Conservation (phyloP, 805 yeast genomes). For the Blastobotrys parvus region DNA sequence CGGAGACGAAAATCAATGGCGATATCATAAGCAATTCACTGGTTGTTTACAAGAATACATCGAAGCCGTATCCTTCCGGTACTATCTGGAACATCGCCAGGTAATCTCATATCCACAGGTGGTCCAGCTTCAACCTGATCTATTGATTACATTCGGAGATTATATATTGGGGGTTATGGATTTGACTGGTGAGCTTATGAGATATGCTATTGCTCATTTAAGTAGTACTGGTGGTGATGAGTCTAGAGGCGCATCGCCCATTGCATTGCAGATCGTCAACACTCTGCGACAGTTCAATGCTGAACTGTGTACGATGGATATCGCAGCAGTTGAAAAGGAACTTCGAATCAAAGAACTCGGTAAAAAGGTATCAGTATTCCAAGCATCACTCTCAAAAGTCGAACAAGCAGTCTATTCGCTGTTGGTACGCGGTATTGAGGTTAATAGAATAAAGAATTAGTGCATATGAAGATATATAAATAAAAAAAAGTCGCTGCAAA, state of each 20-base stretch:
- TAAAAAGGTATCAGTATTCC: conserved; percentile 14
- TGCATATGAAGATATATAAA: too few relatives aligned
- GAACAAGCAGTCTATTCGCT: conserved; percentile 17
- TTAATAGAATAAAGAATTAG: too few relatives aligned
- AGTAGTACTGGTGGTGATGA: conserved; percentile 1
- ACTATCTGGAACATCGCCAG: conserved; percentile 12
- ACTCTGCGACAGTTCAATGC: conserved; percentile 11
- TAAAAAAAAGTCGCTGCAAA: too few relatives aligned
- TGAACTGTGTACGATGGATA: conserved; percentile 7
- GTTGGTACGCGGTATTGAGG: not conserved
- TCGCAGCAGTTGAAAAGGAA: conserved; percentile 1
- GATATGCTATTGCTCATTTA: conserved; percentile 30
- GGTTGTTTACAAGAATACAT: conserved; percentile 23
- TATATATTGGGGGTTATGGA: conserved; percentile 36
- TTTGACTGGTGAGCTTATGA: conserved; percentile 36
- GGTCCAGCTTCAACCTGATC: conserved; percentile 2
- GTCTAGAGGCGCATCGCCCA: conserved; percentile 4
- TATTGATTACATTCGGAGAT: conserved; percentile 24
- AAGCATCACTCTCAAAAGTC: conserved; percentile 16
- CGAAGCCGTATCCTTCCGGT: conserved; percentile 21
- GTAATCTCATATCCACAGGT: conserved; percentile 8
- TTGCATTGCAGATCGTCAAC: conserved; percentile 11
- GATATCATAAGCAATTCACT: conserved; percentile 14
- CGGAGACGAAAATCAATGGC: conserved; percentile 8
- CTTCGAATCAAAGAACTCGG: conserved; percentile 9